A percentile compares a stretch with the other conserved stretches of the same genome.
Evolutionary conservation across 2,329 filamentous ascomycete genomes (phyloP).

Genomic region (Penicillium sp.): DNA sequence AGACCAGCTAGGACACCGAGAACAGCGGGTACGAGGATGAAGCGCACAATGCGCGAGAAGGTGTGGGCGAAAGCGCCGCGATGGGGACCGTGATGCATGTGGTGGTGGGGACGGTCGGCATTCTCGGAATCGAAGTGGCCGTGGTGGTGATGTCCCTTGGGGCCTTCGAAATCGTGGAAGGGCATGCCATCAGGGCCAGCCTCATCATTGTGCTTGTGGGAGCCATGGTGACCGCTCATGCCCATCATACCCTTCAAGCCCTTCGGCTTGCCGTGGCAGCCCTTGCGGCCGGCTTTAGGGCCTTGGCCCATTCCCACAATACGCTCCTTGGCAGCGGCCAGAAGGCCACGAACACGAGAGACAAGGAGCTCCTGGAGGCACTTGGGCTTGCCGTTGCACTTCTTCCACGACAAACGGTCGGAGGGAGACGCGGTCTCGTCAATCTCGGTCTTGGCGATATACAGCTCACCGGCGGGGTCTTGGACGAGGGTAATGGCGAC

Average conservation of each 20-base stretch:
- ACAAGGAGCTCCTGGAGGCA: conserved; percentile 41
- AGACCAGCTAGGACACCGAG: conserved; percentile 48
- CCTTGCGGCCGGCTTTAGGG: conserved; percentile 24
- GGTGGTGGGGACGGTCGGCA: conserved; percentile 27
- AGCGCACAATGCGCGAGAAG: conserved; percentile 42
- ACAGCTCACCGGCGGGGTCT: conserved; percentile 34
- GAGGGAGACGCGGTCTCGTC: conserved; percentile 37
- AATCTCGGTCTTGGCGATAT: conserved; percentile 38
- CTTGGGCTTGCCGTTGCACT: conserved; percentile 42
- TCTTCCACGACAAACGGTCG: conserved; percentile 41
- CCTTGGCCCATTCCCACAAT: conserved; percentile 29
- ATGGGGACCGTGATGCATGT: conserved; percentile 30
- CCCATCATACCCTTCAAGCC: conserved; percentile 2
- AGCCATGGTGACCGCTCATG: conserved; percentile 4
- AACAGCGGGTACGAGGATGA: conserved; percentile 47
- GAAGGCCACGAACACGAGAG: conserved; percentile 39
- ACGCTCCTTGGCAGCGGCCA: conserved; percentile 39
- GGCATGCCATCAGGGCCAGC: conserved; percentile 2
- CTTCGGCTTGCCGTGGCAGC: conserved; percentile 31
- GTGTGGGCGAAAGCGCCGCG: conserved; percentile 39
- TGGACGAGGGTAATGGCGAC: conserved; percentile 42
- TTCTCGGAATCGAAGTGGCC: conserved; percentile 12
- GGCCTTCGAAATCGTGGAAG: conserved; percentile 2
- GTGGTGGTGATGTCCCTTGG: conserved; percentile 10
- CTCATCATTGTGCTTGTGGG: conserved; percentile 9